phyloP scores from a whole-genome alignment of 139 green algal species.

The Zygnema circumcarinatum region DNA sequence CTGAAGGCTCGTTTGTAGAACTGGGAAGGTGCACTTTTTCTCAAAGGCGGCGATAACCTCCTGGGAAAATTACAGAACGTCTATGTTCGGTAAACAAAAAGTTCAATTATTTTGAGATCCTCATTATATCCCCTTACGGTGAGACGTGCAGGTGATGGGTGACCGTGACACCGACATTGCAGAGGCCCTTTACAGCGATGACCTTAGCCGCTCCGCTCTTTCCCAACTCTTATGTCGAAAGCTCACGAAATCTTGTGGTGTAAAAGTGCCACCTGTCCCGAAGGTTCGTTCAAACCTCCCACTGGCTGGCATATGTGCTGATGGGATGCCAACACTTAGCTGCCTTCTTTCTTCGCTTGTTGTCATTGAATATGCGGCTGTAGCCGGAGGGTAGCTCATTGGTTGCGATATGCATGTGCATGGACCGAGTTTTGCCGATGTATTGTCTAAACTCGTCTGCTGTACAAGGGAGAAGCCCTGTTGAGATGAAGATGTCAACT shows the following conservation, averaged over 20 bases:
- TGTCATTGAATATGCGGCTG: conserved; percentile 11
- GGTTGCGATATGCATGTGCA: not conserved
- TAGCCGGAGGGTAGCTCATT: not conserved
- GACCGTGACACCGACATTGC: conserved; percentile 53
- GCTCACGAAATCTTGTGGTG: conserved; percentile 23
- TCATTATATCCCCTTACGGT: not conserved
- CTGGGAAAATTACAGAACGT: no score
- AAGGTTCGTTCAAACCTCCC: no score
- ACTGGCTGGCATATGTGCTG: not conserved
- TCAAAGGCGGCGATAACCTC: no score
- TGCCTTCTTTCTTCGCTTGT: conserved; percentile 4
- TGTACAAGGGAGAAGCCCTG: no score
- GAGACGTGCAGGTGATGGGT: conserved; percentile 33
- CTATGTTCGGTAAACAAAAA: no score
- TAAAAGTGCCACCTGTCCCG: conserved; percentile 37
- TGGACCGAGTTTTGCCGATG: no score
- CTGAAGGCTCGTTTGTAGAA: no score
- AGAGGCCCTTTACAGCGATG: conserved; percentile 41
- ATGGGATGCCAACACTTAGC: no score
- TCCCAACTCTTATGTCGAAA: conserved; percentile 51
- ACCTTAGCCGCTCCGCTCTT: conserved; percentile 21
- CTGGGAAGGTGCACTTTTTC: no score
- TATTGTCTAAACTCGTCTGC: no score
- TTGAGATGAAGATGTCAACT: no score
- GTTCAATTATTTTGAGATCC: no score